A percentile compares a stretch with the other conserved stretches of the same genome.
Conservation (phyloP, 495 filamentous ascomycete genomes). For the Neurospora sp. region DNA sequence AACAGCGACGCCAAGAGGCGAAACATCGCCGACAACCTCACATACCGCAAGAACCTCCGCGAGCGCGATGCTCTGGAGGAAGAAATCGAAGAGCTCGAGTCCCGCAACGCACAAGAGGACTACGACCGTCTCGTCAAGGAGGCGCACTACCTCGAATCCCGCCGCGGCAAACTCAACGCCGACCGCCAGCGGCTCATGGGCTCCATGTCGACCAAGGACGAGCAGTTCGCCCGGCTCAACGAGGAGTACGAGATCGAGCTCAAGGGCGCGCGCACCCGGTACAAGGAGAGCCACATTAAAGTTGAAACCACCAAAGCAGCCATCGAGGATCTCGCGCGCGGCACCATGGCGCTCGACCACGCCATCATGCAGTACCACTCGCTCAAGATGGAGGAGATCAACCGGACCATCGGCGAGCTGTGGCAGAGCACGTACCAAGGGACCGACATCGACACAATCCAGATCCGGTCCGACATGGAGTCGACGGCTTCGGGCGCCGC, state of each 20-base stretch:
- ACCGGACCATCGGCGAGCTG: conserved; percentile 84
- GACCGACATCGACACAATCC: conserved; percentile 93
- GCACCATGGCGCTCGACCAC: conserved; percentile 71
- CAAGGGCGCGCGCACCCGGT: conserved; percentile 70
- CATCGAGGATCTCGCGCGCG: conserved; percentile 78
- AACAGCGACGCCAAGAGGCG: conserved; percentile 70
- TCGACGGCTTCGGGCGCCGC: conserved; percentile 24
- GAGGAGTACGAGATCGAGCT: conserved; percentile 80
- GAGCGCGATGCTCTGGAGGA: conserved; percentile 52
- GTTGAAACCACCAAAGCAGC: conserved; percentile 90
- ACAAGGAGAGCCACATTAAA: conserved; percentile 79
- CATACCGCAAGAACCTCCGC: conserved; percentile 62
- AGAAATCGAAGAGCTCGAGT: conserved; percentile 69
- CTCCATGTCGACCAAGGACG: conserved; percentile 69
- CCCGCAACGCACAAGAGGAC: conserved; percentile 74
- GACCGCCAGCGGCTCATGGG: conserved; percentile 50
- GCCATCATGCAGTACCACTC: conserved; percentile 95
- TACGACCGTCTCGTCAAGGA: conserved; percentile 63
- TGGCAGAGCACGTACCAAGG: conserved; percentile 97
- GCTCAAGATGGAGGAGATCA: conserved; percentile 98
- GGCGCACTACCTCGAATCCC: conserved; percentile 48
- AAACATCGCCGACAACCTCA: conserved; percentile 77
- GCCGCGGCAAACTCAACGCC: conserved; percentile 48
- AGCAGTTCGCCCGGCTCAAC: conserved; percentile 56
- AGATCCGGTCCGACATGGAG: conserved; percentile 86